Evolutionary conservation across 176 grass and related monocot genomes (phyloP).

Genomic region (Avena eriantha): DNA sequence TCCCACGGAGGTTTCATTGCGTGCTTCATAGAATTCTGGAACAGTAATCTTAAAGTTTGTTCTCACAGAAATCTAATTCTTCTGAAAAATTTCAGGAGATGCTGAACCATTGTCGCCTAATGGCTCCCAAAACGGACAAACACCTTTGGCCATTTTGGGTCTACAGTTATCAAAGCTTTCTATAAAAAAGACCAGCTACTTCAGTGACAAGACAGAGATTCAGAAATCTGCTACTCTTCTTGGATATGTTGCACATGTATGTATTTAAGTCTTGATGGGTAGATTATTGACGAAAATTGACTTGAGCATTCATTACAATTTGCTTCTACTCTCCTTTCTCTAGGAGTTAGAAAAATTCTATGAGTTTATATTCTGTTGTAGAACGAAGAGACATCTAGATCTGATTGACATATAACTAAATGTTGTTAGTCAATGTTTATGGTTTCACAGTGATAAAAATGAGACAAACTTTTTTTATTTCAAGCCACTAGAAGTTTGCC

Average conservation of each 20-base stretch:
- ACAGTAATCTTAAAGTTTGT: background rate
- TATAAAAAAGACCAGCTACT: conserved; percentile 72
- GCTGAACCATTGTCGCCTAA: conserved; percentile 43
- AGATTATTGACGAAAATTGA: conserved; percentile 7
- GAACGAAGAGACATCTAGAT: conserved; percentile 25
- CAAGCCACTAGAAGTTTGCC: too few species aligned
- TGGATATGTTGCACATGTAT: conserved; percentile 90
- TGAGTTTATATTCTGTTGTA: conserved; percentile 3
- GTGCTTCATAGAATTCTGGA: background rate
- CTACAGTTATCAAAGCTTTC: conserved; percentile 64
- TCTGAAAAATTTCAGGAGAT: conserved; percentile 54
- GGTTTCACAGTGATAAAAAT: background rate
- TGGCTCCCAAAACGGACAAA: conserved; percentile 48
- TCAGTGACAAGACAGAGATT: conserved; percentile 80
- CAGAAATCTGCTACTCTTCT: conserved; percentile 72
- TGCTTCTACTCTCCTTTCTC: conserved; percentile 8
- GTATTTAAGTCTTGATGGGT: conserved; percentile 42
- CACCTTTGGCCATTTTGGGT: conserved; percentile 69
- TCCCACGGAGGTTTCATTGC: background rate
- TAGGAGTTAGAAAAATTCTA: background rate
- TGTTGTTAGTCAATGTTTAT: background rate
- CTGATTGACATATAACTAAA: background rate
- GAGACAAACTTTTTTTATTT: background rate
- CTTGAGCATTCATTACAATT: conserved; percentile 1
- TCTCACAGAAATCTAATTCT: conserved; percentile 37